These are phyloP conservation scores for Yarrowia sp. DNA, from an alignment of 805 yeast genomes.

Conservation along the genomic window DNA sequence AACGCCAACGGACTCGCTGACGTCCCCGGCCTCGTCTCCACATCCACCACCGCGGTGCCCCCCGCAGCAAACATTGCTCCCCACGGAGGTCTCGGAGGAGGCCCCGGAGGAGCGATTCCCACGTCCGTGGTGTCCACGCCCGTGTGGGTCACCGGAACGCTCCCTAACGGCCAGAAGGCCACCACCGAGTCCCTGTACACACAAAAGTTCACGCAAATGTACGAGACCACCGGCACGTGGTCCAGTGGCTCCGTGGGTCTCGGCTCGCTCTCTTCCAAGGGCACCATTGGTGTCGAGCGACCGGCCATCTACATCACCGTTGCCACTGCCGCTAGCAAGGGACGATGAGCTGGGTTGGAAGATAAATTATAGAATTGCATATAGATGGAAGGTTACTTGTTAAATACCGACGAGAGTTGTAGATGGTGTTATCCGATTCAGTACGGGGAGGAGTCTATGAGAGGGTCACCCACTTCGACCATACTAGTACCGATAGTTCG, in stretches of 20 bases:
- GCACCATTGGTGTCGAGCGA: constrained; percentile 56
- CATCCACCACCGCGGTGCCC: constrained; percentile 25
- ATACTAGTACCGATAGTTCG: too few species aligned
- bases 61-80: constrained; percentile 28
- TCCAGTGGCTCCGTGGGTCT: constrained; percentile 72
- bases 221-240: constrained; percentile 46
- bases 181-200: constrained; percentile 45
- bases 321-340: constrained; percentile 6
- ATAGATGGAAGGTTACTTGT: background rate
- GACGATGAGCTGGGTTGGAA: background rate
- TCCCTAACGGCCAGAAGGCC: constrained; percentile 35
- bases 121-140: constrained; percentile 28
- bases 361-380: constrained; percentile 15
- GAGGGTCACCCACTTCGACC: too few species aligned
- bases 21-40: constrained; percentile 15
- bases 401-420: background rate
- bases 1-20: background rate
- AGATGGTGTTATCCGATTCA: too few species aligned
- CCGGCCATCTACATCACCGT: constrained; percentile 29
- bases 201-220: constrained; percentile 44
- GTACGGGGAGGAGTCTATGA: too few species aligned
- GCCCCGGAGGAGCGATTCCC: constrained; percentile 28
- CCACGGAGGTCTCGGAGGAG: constrained; percentile 30
- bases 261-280: constrained; percentile 55
- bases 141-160: constrained; percentile 32